These are phyloP conservation scores for Endotrypanum monterogeii DNA, from an alignment of 208 protist genomes.

Conservation along the genomic window DNA sequence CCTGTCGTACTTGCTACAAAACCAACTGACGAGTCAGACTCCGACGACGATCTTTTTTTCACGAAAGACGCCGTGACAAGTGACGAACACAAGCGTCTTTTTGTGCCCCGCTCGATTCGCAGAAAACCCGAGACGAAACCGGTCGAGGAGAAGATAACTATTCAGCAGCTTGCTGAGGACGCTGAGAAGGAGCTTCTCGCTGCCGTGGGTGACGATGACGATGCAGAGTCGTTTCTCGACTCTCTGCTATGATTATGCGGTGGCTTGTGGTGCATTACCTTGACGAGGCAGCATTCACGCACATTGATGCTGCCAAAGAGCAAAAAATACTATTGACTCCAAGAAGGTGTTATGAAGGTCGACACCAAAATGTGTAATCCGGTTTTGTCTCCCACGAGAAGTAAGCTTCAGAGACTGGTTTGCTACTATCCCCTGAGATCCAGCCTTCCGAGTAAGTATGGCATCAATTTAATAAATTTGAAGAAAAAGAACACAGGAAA, in stretches of 20 bases:
- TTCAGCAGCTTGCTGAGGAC: constrained; percentile 33
- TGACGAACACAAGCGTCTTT: constrained; percentile 28
- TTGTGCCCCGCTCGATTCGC: constrained; percentile 23
- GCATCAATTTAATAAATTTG: background rate
- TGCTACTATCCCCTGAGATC: background rate
- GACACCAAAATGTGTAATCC: too few relatives aligned
- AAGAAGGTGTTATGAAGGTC: too few relatives aligned
- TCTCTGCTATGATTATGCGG: constrained; percentile 23
- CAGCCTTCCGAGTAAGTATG: background rate
- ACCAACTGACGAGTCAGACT: constrained; percentile 27
- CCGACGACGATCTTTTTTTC: constrained; percentile 25
- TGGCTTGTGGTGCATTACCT: background rate
- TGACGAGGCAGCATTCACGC: background rate
- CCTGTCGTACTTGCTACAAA: background rate
- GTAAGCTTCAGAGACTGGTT: background rate
- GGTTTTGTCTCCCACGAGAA: background rate
- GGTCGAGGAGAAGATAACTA: background rate
- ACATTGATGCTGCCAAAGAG: too few relatives aligned
- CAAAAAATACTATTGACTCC: too few relatives aligned
- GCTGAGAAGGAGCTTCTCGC: constrained; percentile 55
- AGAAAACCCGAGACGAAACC: constrained; percentile 16
- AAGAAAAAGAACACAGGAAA: background rate
- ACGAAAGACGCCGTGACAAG: background rate
- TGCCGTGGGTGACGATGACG: constrained; percentile 26
- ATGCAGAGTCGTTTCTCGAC: constrained; percentile 64